phyloP scores from a whole-genome alignment of 2,329 filamentous ascomycete genomes.

The Ascochyta rabiei region DNA sequence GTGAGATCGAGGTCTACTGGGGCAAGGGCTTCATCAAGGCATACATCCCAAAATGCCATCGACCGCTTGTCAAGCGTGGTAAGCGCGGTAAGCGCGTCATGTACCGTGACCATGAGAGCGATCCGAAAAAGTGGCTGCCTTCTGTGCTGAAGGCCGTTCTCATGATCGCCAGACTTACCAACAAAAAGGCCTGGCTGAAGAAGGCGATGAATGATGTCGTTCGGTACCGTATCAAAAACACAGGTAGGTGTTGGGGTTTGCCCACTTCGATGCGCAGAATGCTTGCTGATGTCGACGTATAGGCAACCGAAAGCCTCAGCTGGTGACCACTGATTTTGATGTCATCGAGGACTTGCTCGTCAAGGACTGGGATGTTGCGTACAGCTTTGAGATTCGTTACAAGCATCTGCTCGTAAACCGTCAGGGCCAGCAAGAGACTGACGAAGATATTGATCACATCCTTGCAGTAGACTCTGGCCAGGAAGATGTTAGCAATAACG shows the following conservation, averaged over 20 bases:
- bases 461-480: slow-evolving; percentile 15
- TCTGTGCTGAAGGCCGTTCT: slow-evolving; percentile 37
- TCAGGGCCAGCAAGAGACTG: slow-evolving; percentile 20
- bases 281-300: background rate
- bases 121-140: slow-evolving; percentile 40
- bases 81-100: slow-evolving; percentile 23
- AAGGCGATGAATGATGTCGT: slow-evolving; percentile 38
- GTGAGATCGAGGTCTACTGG: slow-evolving; percentile 37
- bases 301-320: slow-evolving; percentile 40
- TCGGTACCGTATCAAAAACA: slow-evolving; percentile 38
- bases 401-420: slow-evolving; percentile 38
- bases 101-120: slow-evolving; percentile 29
- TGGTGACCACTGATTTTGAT: slow-evolving; percentile 42
- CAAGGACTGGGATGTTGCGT: slow-evolving; percentile 29
- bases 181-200: slow-evolving; percentile 29
- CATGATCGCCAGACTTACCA: slow-evolving; percentile 30
- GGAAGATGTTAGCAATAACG: slow-evolving; percentile 10
- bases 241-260: slow-evolving; percentile 7
- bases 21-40: slow-evolving; percentile 34
- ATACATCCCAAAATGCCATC: slow-evolving; percentile 40
- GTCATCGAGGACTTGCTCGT: slow-evolving; percentile 42
- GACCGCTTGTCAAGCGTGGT: slow-evolving; percentile 32
- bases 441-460: slow-evolving; percentile 34
- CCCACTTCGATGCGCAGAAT: fast-evolving
- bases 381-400: slow-evolving; percentile 37